These are phyloP conservation scores for Ogataea methylovora DNA, from an alignment of 805 yeast species.

Conservation along the genomic window DNA sequence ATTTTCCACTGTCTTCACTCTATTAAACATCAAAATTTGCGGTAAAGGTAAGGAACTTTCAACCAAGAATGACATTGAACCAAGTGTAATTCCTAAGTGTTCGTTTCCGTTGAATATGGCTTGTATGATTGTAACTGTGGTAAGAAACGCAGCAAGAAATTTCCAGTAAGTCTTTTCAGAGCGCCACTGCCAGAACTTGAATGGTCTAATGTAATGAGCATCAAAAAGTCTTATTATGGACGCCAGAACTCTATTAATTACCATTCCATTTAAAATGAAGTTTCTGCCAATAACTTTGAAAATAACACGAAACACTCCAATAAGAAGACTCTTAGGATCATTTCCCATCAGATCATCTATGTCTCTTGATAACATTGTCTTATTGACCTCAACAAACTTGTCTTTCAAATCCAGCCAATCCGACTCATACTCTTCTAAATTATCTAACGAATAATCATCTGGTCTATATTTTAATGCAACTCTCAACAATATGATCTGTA, in stretches of 20 bases:
- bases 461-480: conserved; percentile 56
- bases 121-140: conserved; percentile 5
- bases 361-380: conserved; percentile 4
- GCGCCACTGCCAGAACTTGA: conserved; percentile 84
- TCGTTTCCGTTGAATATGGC: conserved; percentile 16
- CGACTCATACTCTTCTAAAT: conserved; percentile 24
- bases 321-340: background rate
- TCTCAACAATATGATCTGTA: conserved; percentile 59
- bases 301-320: conserved; percentile 7
- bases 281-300: conserved; percentile 10
- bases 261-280: conserved; percentile 5
- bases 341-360: conserved; percentile 6
- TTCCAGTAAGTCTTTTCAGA: conserved; percentile 51
- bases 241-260: conserved; percentile 17
- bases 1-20: conserved; percentile 65
- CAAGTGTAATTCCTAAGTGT: conserved; percentile 22
- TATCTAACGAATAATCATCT: conserved; percentile 30
- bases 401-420: conserved; percentile 24
- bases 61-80: conserved; percentile 41
- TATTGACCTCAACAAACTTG: conserved; percentile 12
- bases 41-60: conserved; percentile 74
- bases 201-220: conserved; percentile 58
- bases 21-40: conserved; percentile 61
- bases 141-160: conserved; percentile 42
- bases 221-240: conserved; percentile 56